Conservation (phyloP, 2,329 filamentous ascomycete species). For the Penicillium sp. region DNA sequence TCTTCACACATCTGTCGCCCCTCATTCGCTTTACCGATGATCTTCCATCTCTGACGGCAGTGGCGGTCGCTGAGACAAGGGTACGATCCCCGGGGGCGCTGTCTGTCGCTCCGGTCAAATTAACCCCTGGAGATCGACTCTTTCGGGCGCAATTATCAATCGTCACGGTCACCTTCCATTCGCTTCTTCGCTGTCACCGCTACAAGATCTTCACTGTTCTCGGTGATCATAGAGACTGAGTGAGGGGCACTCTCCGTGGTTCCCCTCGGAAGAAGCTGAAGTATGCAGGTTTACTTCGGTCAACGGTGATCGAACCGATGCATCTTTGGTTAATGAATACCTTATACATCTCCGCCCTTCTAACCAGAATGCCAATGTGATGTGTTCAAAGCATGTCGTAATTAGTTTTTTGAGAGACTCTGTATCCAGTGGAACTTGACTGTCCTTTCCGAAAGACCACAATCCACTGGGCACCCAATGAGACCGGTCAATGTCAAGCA, state of each 20-base stretch:
- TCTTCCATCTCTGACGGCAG: conserved; percentile 24
- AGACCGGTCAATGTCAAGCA: conserved; percentile 6
- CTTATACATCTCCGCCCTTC: background rate
- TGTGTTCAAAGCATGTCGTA: background rate
- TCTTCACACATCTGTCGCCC: background rate
- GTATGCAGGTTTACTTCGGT: background rate
- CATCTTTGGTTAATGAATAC: background rate
- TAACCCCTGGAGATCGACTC: conserved; percentile 1
- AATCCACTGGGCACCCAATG: conserved; percentile 10
- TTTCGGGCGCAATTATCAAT: conserved; percentile 15
- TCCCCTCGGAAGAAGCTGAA: background rate
- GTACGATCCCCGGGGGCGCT: conserved; percentile 9
- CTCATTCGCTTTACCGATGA: conserved; percentile 13
- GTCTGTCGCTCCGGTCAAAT: conserved; percentile 2
- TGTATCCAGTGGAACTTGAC: conserved; percentile 12
- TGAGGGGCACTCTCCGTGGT: background rate
- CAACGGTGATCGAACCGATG: background rate
- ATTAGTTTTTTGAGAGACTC: background rate
- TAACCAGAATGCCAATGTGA: background rate
- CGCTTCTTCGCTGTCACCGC: conserved; percentile 14
- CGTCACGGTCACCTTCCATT: conserved; percentile 10
- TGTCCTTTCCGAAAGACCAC: conserved; percentile 13
- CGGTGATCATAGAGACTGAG: conserved; percentile 7
- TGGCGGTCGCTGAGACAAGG: conserved; percentile 17
- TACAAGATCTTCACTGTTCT: conserved; percentile 9